Evolutionary conservation across 768 basidiomycete species (phyloP).

Genomic region (Xerocomellus chrysenteron): DNA sequence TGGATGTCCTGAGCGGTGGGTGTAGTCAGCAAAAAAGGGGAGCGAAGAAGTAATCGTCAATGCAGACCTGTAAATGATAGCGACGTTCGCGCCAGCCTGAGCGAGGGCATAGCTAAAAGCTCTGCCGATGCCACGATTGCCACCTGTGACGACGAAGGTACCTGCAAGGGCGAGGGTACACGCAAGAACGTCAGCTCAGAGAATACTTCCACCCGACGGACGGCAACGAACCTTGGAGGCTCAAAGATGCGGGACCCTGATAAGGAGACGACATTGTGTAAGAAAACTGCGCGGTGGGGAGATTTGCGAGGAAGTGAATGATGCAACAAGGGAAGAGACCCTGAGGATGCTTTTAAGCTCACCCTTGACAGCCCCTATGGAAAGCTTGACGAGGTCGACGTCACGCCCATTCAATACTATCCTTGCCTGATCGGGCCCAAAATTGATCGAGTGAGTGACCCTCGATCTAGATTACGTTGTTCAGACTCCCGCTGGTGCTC

Average conservation of each 20-base stretch:
- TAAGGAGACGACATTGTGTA: background rate
- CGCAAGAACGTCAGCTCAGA: background rate
- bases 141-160: conserved; percentile 59
- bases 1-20: conserved; percentile 38
- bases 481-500: background rate
- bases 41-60: background rate
- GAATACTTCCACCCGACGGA: background rate
- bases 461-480: background rate
- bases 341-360: conserved; percentile 11
- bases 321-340: background rate
- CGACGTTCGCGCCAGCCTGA: conserved; percentile 54
- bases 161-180: conserved; percentile 29
- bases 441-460: conserved; percentile 18
- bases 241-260: conserved; percentile 18
- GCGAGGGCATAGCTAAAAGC: conserved; percentile 55
- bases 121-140: conserved; percentile 60
- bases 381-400: background rate
- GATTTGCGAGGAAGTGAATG: background rate
- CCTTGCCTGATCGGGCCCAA: conserved; percentile 5
- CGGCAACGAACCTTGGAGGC: conserved; percentile 29
- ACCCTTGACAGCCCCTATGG: conserved; percentile 14
- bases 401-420: conserved; percentile 2
- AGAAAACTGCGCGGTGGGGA: background rate
- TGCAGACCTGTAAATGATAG: conserved; percentile 56
- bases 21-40: background rate